These are phyloP conservation scores for Straminergon stramineum DNA, from an alignment of 225 moss, liverwort and hornwort genomes.

Conservation along the genomic window DNA sequence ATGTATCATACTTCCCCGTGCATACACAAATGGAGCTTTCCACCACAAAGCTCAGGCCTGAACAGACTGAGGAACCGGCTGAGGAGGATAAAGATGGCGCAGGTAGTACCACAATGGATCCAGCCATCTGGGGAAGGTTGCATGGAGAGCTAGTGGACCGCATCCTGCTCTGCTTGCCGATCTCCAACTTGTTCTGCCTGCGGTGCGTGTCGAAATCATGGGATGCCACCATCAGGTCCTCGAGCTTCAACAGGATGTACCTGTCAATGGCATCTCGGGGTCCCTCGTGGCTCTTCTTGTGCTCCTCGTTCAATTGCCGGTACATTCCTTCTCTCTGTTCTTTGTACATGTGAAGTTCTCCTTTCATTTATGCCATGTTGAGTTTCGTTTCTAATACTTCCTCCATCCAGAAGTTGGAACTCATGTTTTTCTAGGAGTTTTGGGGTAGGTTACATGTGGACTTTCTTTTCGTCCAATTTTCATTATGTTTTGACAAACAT, in stretches of 20 bases:
- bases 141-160: conserved; percentile 38
- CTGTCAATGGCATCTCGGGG: conserved; percentile 14
- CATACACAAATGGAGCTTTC: conserved; percentile 34
- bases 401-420: background rate
- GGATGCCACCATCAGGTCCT: conserved; percentile 33
- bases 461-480: background rate
- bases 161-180: conserved; percentile 35
- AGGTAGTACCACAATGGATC: conserved; percentile 20
- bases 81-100: conserved; percentile 17
- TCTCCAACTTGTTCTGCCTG: conserved; percentile 35
- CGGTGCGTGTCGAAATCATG: conserved; percentile 47
- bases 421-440: too few relatives aligned
- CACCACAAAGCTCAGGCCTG: conserved; percentile 14
- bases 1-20: conserved; percentile 20
- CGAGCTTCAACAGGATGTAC: conserved; percentile 42
- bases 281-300: conserved; percentile 55
- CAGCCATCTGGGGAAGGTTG: conserved; percentile 35
- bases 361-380: background rate
- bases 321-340: background rate
- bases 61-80: conserved; percentile 12
- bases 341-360: background rate
- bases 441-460: background rate
- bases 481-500: too few relatives aligned
- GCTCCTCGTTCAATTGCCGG: conserved; percentile 59
- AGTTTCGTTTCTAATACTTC: background rate